phyloP scores from a whole-genome alignment of 768 basidiomycete species.

The Boletales sp. region DNA sequence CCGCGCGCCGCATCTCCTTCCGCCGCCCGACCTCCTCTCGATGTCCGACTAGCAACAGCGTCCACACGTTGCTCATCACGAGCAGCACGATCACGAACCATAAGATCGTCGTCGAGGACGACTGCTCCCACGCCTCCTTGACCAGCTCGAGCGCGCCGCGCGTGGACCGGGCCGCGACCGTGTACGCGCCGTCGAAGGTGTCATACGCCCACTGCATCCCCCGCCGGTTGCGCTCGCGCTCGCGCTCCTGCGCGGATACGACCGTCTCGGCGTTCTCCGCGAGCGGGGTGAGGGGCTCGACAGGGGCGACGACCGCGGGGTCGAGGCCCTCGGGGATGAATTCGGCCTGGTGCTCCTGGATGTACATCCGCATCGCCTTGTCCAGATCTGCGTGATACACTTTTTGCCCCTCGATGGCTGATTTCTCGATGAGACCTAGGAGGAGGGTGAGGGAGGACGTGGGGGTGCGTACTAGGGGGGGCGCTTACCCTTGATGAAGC shows the following conservation, averaged over 20 bases:
- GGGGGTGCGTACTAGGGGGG: not conserved
- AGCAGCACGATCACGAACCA: conserved; percentile 69
- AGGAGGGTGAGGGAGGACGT: not conserved
- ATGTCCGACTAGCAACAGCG: conserved; percentile 45
- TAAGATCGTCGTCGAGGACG: conserved; percentile 65
- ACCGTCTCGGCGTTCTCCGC: conserved; percentile 9
- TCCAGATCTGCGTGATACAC: conserved; percentile 82
- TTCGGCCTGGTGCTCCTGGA: conserved; percentile 83
- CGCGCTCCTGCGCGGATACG: conserved; percentile 35
- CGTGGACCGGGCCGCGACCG: conserved; percentile 69
- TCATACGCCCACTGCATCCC: conserved; percentile 88
- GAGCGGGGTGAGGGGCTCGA: conserved; percentile 34
- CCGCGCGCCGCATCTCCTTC: conserved; percentile 50
- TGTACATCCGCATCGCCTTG: conserved; percentile 81
- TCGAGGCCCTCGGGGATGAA: conserved; percentile 85
- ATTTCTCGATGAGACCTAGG: conserved; percentile 88
- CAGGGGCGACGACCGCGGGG: conserved; percentile 46
- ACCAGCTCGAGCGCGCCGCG: conserved; percentile 74
- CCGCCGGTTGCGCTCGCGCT: conserved; percentile 65
- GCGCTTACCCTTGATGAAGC: conserved; percentile 86
- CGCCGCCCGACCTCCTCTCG: conserved; percentile 43
- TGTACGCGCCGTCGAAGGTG: conserved; percentile 72
- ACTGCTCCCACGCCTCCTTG: conserved; percentile 76
- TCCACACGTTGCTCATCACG: conserved; percentile 79
- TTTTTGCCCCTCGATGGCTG: conserved; percentile 89